A percentile compares a stretch with the other conserved stretches of the same genome.
Conservation (phyloP, 345 rosid species). For the Lenwebbia sp. region DNA sequence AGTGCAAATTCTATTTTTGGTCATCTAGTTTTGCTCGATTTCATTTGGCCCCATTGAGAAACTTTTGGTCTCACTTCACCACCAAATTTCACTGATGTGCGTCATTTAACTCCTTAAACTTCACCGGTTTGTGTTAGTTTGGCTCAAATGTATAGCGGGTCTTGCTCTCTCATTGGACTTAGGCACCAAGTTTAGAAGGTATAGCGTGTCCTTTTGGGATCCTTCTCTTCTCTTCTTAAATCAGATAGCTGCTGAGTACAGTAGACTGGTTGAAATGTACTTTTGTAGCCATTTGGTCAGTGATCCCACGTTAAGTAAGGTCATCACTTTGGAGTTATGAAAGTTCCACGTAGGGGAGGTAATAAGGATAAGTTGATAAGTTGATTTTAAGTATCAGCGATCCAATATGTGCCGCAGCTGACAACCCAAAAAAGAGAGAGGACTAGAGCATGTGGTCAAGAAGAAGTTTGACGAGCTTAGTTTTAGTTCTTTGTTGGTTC, state of each 20-base stretch:
- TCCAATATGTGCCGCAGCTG: background rate
- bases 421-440: background rate
- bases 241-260: background rate
- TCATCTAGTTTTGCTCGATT: background rate
- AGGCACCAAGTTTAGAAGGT: background rate
- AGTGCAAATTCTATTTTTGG: background rate
- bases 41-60: background rate
- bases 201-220: background rate
- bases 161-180: background rate
- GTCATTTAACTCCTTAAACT: background rate
- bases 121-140: background rate
- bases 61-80: background rate
- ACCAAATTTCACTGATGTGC: background rate
- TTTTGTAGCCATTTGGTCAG: background rate
- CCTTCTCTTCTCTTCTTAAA: background rate
- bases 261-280: background rate
- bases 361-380: too few relatives aligned
- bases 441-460: background rate
- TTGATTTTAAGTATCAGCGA: background rate
- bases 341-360: background rate
- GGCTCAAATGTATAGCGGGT: background rate
- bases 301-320: background rate
- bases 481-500: background rate
- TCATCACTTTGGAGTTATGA: background rate
- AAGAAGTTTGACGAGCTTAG: background rate